These are phyloP conservation scores for Mrakia blollopis DNA, from an alignment of 768 basidiomycete genomes.

Conservation along the genomic window DNA sequence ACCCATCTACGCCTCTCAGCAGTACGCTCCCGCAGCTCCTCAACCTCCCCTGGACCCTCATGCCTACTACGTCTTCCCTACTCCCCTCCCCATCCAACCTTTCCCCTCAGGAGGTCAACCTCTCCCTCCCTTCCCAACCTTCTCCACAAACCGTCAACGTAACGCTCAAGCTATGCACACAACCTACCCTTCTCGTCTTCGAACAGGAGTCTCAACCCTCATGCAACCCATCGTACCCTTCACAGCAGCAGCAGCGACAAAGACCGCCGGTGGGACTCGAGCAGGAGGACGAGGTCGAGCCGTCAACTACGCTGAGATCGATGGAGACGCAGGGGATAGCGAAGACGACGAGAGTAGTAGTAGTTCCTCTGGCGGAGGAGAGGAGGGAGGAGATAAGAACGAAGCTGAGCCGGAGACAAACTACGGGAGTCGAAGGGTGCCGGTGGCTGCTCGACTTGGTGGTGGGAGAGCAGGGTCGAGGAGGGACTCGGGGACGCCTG, in stretches of 20 bases:
- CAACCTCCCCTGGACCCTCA: slow-evolving; percentile 20
- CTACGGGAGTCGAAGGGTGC: slow-evolving; percentile 54
- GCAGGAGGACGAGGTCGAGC: slow-evolving; percentile 31
- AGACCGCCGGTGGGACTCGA: slow-evolving; percentile 33
- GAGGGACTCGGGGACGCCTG: slow-evolving; percentile 60
- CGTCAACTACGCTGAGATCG: slow-evolving; percentile 44
- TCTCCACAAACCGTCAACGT: slow-evolving; percentile 15
- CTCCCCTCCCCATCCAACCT: slow-evolving; percentile 17
- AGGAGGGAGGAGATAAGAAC: slow-evolving; percentile 10
- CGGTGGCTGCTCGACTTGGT: neutral
- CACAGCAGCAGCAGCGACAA: slow-evolving; percentile 39
- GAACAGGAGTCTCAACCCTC: slow-evolving; percentile 81
- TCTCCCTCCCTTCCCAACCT: slow-evolving; percentile 25
- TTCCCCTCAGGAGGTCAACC: slow-evolving; percentile 20
- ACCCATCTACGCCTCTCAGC: neutral
- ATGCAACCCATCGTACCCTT: slow-evolving; percentile 70
- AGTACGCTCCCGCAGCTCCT: neutral
- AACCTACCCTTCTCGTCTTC: slow-evolving; percentile 81
- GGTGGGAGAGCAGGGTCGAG: slow-evolving; percentile 53
- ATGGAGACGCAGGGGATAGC: slow-evolving; percentile 33
- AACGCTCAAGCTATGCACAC: slow-evolving; percentile 64
- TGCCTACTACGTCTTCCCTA: slow-evolving; percentile 3
- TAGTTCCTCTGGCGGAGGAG: neutral
- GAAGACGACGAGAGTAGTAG: slow-evolving; percentile 32
- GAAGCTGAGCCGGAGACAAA: slow-evolving; percentile 61